Percentiles rank a stretch among this genome's conserved stretches.
Conservation (phyloP, 164 flowering plant species). For the Sextonia rubra region DNA sequence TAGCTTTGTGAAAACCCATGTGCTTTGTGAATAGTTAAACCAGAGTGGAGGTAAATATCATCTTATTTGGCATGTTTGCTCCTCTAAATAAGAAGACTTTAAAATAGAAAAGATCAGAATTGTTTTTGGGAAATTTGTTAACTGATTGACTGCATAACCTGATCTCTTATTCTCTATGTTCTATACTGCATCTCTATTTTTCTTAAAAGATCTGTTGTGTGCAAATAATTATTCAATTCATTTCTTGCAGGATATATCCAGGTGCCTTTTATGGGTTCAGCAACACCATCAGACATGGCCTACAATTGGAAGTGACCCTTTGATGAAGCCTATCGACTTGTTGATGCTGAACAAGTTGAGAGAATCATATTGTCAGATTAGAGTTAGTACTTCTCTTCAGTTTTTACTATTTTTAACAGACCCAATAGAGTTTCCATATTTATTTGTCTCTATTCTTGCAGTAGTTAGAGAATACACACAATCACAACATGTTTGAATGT, state of each 20-base stretch:
- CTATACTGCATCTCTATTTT: not conserved
- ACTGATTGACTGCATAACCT: not conserved
- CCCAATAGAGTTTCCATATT: too few relatives aligned
- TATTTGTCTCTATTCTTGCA: not conserved
- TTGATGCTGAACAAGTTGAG: slow-evolving; percentile 82
- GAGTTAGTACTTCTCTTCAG: slow-evolving; percentile 40
- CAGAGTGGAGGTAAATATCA: too few relatives aligned
- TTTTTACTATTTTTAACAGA: not conserved
- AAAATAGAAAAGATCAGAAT: too few relatives aligned
- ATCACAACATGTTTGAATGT: too few relatives aligned
- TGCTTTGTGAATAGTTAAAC: too few relatives aligned
- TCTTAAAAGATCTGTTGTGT: not conserved
- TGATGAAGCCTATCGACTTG: slow-evolving; percentile 75
- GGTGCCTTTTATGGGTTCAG: slow-evolving; percentile 97
- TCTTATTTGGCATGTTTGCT: too few relatives aligned
- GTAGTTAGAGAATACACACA: not conserved
- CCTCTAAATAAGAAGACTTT: too few relatives aligned
- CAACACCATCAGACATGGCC: slow-evolving; percentile 98
- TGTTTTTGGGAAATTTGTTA: too few relatives aligned
- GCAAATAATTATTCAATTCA: too few relatives aligned
- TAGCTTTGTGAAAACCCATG: too few relatives aligned
- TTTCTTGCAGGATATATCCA: slow-evolving; percentile 76
- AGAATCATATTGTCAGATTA: slow-evolving; percentile 78
- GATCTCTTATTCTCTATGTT: not conserved
- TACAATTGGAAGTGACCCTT: slow-evolving; percentile 65